Evolutionary conservation across 805 yeast genomes (phyloP), one percentile per base, ranked within the genome.

Genomic region (Tetrapisispora nanseiensis): DNA sequence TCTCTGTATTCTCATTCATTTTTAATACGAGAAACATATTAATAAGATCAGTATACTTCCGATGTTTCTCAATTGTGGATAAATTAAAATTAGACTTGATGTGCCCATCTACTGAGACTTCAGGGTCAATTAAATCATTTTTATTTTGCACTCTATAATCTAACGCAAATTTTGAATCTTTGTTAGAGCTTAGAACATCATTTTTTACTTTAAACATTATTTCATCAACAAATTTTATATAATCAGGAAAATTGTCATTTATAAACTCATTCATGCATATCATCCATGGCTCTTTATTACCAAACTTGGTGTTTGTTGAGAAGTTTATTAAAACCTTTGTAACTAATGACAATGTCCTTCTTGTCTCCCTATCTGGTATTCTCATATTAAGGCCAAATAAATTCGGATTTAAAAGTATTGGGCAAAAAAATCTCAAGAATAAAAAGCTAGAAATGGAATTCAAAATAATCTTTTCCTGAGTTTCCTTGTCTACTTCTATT

Each of bases 361-460:
- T 89, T 2, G 79, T 70, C 10, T 70, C 69, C 2, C 87, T 86
- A 8, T 78, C 71, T 45, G 86, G 86, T 51, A 84, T 90, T 29
- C 74, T 69, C 40, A 75, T 71, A 0, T 86, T 75, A 39, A 92
- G 66, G 46, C 80, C 78, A 59, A 86, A 87, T 38, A 89, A 61
- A 53, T 86, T 86, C 0, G 98, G 98, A 54, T 86, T 89, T 55
- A 92, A 64, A 23, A 90, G 74, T 0, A 95, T 95, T 0, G 98
- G 97, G 53, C 96, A 87, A 49, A 87, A 74, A 60, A 81, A 85
- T 46, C 96, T 68, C 46, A 90, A 64, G 57, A 90, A 92, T 11
- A 90, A 65, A 53, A 92, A 84, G 1, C 95, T 87, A 18, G 92
- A 75, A 26, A 89, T 65, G 39, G 95, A 83, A 54, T 87, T 82